These are phyloP conservation scores for Actinomortierella ambigua DNA, from an alignment of 371 early-diverging fungal genomes.

Conservation along the genomic window DNA sequence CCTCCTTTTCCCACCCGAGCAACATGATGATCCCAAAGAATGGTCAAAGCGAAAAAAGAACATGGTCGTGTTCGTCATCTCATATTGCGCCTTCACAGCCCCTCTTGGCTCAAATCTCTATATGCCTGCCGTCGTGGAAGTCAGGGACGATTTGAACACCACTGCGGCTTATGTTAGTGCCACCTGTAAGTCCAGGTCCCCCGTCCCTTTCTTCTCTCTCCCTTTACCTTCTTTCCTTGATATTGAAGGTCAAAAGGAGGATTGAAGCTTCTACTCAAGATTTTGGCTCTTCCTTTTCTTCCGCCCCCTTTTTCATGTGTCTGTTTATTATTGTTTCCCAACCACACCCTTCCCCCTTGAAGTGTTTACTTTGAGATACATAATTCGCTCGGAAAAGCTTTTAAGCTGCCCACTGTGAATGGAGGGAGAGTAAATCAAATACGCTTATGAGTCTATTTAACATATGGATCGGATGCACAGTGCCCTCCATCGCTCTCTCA, in stretches of 20 bases:
- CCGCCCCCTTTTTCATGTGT: not conserved
- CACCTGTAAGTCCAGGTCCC: conserved; percentile 23
- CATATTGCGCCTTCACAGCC: conserved; percentile 39
- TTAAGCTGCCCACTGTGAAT: not conserved
- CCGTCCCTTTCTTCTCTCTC: not conserved
- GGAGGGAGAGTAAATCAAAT: no score
- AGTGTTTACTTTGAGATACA: no score
- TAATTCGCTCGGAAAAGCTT: no score
- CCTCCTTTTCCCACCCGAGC: no score
- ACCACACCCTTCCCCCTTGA: no score
- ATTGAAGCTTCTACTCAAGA: no score
- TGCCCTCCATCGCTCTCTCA: no score
- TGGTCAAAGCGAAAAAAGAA: conserved; percentile 44
- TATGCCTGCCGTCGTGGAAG: conserved; percentile 48
- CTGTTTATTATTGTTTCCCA: no score
- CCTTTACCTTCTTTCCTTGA: not conserved
- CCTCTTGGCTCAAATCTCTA: conserved; percentile 47
- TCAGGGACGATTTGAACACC: conserved; percentile 42
- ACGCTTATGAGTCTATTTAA: no score
- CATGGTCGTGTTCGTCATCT: conserved; percentile 39
- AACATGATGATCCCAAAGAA: conserved; percentile 39
- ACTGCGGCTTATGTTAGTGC: conserved; percentile 36
- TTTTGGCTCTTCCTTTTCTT: no score
- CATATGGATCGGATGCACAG: no score
- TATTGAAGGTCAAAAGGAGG: no score